These are phyloP conservation scores for Pholiota microspora DNA, from an alignment of 768 basidiomycete species.

Conservation along the genomic window DNA sequence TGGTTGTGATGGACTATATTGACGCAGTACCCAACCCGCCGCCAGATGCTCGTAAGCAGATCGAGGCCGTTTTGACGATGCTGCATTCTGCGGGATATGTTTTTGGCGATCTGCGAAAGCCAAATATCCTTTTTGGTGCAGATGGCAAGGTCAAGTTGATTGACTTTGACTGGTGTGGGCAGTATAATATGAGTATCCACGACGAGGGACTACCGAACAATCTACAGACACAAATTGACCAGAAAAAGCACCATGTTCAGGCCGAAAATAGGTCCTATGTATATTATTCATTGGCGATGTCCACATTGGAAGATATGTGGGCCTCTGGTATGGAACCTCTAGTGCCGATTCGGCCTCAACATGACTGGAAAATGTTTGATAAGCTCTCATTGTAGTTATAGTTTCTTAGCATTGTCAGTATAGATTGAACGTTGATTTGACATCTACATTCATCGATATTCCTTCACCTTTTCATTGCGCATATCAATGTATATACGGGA, in stretches of 20 bases:
- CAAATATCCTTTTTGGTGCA: too few species aligned
- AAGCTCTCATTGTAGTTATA: too few species aligned
- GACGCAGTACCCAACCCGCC: slow-evolving; percentile 8
- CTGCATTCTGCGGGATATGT: too few species aligned
- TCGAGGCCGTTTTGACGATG: too few species aligned
- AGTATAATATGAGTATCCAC: slow-evolving; percentile 9
- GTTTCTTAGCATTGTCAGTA: too few species aligned
- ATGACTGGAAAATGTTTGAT: too few species aligned
- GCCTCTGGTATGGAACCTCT: slow-evolving; percentile 8
- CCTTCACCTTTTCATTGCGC: too few species aligned
- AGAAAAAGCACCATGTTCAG: not conserved
- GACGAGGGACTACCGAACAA: slow-evolving; percentile 1
- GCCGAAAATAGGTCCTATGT: not conserved
- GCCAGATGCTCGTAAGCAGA: slow-evolving; percentile 12
- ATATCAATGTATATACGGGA: too few species aligned
- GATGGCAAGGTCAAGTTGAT: too few species aligned
- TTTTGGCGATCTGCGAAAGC: too few species aligned
- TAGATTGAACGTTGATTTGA: too few species aligned
- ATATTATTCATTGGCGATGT: slow-evolving; percentile 9
- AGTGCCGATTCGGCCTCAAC: slow-evolving; percentile 13
- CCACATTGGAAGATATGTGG: slow-evolving; percentile 7
- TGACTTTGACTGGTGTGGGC: slow-evolving; percentile 27
- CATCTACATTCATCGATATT: too few species aligned
- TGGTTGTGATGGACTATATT: slow-evolving; percentile 41
- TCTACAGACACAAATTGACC: slow-evolving; percentile 5